Conservation (phyloP, 148 eudicot genomes). For the Rhododendron simsii region DNA sequence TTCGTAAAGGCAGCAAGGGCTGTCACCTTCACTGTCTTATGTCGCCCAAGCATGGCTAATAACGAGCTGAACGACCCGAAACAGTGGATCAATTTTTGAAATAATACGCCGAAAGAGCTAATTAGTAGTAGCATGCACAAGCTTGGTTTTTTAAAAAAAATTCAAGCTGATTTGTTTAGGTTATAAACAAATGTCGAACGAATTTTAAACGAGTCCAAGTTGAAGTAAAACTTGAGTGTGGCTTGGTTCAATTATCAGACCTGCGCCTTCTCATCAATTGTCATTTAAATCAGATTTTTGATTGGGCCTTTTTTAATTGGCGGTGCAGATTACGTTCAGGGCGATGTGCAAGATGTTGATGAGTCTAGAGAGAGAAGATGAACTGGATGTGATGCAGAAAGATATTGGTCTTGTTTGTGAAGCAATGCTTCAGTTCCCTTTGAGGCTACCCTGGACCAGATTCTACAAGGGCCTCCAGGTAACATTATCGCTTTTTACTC, state of each 20-base stretch:
- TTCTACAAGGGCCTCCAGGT: neutral
- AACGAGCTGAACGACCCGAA: no score
- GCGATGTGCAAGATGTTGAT: slow-evolving; percentile 53
- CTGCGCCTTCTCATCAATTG: no score
- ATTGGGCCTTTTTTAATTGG: neutral
- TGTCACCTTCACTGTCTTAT: no score
- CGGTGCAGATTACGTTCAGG: slow-evolving; percentile 33
- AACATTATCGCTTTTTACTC: neutral
- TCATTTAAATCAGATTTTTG: neutral
- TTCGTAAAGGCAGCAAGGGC: no score
- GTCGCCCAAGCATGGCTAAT: no score
- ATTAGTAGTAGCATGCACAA: no score
- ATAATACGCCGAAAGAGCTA: no score
- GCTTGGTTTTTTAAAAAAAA: no score
- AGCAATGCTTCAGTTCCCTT: slow-evolving; percentile 26
- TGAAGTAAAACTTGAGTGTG: neutral
- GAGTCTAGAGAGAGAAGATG: slow-evolving; percentile 28
- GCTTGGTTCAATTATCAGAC: neutral
- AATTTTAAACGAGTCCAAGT: neutral
- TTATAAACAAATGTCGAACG: neutral
- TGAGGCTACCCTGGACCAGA: neutral
- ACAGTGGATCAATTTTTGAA: no score
- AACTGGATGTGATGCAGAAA: slow-evolving; percentile 27
- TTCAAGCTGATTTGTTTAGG: no score
- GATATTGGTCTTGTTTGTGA: slow-evolving; percentile 38